These are phyloP conservation scores for Stephania japonica DNA, from an alignment of 164 flowering plant genomes.

Conservation along the genomic window DNA sequence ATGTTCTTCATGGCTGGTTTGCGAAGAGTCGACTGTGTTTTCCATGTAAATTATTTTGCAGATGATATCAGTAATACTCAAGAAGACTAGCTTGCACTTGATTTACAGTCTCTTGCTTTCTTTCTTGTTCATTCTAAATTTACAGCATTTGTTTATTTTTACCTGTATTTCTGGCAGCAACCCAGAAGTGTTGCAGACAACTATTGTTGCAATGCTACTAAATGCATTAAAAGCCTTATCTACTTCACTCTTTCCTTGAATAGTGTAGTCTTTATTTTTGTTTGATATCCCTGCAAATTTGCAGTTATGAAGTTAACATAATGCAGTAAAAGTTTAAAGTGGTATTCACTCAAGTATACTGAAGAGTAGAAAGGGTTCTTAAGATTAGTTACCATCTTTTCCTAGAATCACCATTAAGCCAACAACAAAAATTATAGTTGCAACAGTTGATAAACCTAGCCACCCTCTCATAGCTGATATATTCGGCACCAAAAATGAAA, in stretches of 20 bases:
- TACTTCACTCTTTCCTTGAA: constrained; percentile 33
- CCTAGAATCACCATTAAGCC: constrained; percentile 23
- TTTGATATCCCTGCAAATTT: constrained; percentile 27
- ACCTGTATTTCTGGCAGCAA: constrained; percentile 51
- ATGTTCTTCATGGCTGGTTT: constrained; percentile 49
- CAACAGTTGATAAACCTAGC: constrained; percentile 32
- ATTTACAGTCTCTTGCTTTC: too few species aligned
- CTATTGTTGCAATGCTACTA: constrained; percentile 40
- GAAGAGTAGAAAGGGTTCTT: not conserved
- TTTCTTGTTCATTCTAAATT: not conserved
- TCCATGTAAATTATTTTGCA: too few species aligned
- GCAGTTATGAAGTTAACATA: not conserved
- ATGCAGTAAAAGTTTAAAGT: too few species aligned
- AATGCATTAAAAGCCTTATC: constrained; percentile 41
- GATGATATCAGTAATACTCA: not conserved
- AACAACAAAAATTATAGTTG: constrained; percentile 30
- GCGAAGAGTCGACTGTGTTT: constrained; percentile 45
- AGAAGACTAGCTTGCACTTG: not conserved
- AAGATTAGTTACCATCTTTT: constrained; percentile 34
- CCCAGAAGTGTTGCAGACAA: constrained; percentile 36
- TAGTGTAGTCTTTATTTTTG: constrained; percentile 26
- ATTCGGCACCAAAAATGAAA: constrained; percentile 41
- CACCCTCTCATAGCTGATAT: constrained; percentile 53
- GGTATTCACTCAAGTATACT: too few species aligned
- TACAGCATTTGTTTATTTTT: not conserved